Base-by-base conservation (phyloP, 139 green algal genomes). In the Micromonas commoda region DNA sequence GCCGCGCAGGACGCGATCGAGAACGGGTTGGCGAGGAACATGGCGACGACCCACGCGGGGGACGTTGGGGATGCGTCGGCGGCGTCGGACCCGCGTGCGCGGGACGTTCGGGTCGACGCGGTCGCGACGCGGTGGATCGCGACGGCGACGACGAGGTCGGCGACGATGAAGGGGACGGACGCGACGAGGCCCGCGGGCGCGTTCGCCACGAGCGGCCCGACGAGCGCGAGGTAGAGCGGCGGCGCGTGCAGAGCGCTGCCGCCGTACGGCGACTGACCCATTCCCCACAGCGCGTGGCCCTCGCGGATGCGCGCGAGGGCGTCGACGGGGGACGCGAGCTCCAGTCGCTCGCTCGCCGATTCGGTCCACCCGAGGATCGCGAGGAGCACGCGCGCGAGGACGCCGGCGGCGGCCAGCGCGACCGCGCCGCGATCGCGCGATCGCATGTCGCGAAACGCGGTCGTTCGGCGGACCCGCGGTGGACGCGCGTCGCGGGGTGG, bases 281-380 rank as follows among this genome's bases (percentile, higher is more conserved):
- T 4, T 9, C 31, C 6, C 13, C 16, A 5, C 38, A 54, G 31
- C 53, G 32, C 31, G 31, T 69, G 21, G 54, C n/a, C 52, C 53
- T 64, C 35, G 32, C 3, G 79, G 79, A 26, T 77, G 67, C 81
- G 84, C 32, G 80, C 81, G 2, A 78, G 73, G 1, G 88, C 90
- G 0, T 85, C 89, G 29, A 93, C 57, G 4, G 92, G 91, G 77
- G 93, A 93, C n/a, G 71, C 16, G 51, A 69, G 32, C 31, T 78
- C 57, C 3, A 68, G n/a, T 53, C 71, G 70, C n/a, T 13, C 28
- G 69, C 3, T 33, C 20, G 33, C 3, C 21, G 35, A 63, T n/a
- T 31, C 39, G 39, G 3, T 63, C 69, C 20, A 37, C 26, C 32
- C 69, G 34, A 37, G 23, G 2, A 52, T 23, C 5, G 33, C 35